Base-by-base conservation (phyloP, 306 rosid species). In the Rosa persica region DNA sequence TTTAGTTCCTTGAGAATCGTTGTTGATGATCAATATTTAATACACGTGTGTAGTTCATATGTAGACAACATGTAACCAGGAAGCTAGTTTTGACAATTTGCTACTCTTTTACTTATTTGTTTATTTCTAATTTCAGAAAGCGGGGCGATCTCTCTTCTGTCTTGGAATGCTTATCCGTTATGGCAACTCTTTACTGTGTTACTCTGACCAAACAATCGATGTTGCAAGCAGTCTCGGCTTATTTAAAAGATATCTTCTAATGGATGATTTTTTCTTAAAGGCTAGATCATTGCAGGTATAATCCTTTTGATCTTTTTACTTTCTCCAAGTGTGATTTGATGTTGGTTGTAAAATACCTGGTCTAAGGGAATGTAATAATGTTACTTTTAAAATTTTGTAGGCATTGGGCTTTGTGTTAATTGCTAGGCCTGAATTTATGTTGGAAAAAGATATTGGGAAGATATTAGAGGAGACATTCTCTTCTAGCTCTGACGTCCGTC, bases 391-490 rank as follows among this genome's bases (percentile, higher is more conserved):
- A 82, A 78, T 76, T 67, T 62, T 91, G 93, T 77, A 95, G 99
- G 99, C 99, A 23, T 89, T 95, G 55, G 99, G 98, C 51, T 93
- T 82, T 85, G 90, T 92, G 69, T 85, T 95, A 75, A 92, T 95
- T 85, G 98, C 98, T 22, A 89, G 96, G 90, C 98, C 98, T 20
- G 97, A 95, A 76, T 88, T 76, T 83, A 95, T 95, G 99, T 85
- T 95, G 88, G 97, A 90, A 79, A 87, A 84, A 27, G 97, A 87
- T 78, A 88, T 95, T 66, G 98, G 97, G 73, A 95, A 84, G 87
- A 83, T 94, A 81, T 70, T 94, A 70, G 97, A 86, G 89, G 89
- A 74, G 57, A 80, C 90, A 12, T 80, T 89, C 58, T 87, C 93
- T 44, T 87, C 93, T 44, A 76, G 70, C 23, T 84, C 93, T 80